Evolutionary conservation across 1,284 basidiomycete genomes (phyloP).

Genomic region (Trichosporon ovoides): DNA sequence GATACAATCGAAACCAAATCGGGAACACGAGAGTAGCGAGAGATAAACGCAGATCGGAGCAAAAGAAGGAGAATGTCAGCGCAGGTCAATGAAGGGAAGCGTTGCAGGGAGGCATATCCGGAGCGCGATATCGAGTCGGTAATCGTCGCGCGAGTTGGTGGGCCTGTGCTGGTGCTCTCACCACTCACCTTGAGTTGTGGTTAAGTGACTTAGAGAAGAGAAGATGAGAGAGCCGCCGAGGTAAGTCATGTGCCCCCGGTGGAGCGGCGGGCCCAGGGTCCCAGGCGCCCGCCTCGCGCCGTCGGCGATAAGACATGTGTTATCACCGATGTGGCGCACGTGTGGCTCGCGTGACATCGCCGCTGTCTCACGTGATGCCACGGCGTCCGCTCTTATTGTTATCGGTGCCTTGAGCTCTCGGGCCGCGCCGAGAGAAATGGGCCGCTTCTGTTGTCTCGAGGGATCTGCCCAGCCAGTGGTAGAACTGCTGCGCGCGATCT

Average conservation of each 20-base stretch:
- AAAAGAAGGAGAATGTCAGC: constrained; percentile 7
- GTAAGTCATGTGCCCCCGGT: not conserved
- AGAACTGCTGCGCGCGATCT: no score
- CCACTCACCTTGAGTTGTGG: constrained; percentile 11
- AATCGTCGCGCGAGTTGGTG: not conserved
- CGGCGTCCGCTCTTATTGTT: no score
- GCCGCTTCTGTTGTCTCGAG: no score
- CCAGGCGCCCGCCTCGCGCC: not conserved
- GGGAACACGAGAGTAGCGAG: not conserved
- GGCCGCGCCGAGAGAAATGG: no score
- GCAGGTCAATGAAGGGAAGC: not conserved
- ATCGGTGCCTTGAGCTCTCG: no score
- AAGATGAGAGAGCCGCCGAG: not conserved
- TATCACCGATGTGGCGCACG: not conserved
- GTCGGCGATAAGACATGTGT: not conserved
- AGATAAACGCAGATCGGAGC: not conserved
- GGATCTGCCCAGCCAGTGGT: no score
- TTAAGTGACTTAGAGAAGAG: constrained; percentile 7
- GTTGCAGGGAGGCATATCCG: not conserved
- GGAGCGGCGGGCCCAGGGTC: not conserved
- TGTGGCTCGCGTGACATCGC: not conserved
- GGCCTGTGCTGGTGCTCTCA: not conserved
- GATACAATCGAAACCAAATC: not conserved
- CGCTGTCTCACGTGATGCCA: no score
- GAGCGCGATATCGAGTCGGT: not conserved